These are phyloP conservation scores for Ploettnerulaceae sp. DNA, from an alignment of 2,329 filamentous ascomycete species.

Conservation along the genomic window DNA sequence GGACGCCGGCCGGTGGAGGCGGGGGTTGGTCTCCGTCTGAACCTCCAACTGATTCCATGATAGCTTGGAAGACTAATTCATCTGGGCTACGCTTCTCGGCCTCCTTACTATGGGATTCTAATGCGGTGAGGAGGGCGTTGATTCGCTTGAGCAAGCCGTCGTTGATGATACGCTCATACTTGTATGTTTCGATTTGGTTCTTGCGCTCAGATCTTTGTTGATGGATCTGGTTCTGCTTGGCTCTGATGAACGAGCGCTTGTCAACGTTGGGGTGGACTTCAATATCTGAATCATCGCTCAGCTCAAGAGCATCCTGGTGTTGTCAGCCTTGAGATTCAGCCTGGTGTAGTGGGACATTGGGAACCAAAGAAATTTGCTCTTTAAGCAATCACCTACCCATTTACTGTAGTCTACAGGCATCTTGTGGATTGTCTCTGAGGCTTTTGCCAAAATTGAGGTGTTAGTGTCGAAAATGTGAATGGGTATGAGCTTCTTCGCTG, in stretches of 20 bases:
- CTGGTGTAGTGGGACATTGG: constrained; percentile 19
- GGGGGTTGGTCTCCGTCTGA: constrained; percentile 64
- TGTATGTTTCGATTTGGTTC: constrained; percentile 82
- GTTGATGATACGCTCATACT: constrained; percentile 91
- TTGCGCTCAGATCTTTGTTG: constrained; percentile 80
- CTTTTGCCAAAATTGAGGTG: not conserved
- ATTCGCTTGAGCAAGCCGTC: constrained; percentile 85
- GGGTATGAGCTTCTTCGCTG: constrained; percentile 27
- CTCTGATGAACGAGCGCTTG: constrained; percentile 96
- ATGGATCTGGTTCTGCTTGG: constrained; percentile 97
- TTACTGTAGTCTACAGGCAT: constrained; percentile 62
- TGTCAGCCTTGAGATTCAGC: constrained; percentile 33
- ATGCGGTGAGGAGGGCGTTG: constrained; percentile 66
- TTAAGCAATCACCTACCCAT: constrained; percentile 39
- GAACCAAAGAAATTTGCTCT: not conserved
- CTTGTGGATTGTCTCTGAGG: not conserved
- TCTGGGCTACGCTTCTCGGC: constrained; percentile 62
- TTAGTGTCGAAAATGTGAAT: constrained; percentile 5
- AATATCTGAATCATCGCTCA: constrained; percentile 96
- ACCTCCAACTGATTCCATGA: constrained; percentile 75
- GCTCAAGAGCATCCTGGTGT: constrained; percentile 76
- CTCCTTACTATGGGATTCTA: constrained; percentile 68
- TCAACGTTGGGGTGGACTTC: constrained; percentile 99
- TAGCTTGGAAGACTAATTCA: constrained; percentile 80
- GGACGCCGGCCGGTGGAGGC: constrained; percentile 71